Evolutionary conservation across 768 basidiomycete genomes (phyloP).

Genomic region (Imleria badia): DNA sequence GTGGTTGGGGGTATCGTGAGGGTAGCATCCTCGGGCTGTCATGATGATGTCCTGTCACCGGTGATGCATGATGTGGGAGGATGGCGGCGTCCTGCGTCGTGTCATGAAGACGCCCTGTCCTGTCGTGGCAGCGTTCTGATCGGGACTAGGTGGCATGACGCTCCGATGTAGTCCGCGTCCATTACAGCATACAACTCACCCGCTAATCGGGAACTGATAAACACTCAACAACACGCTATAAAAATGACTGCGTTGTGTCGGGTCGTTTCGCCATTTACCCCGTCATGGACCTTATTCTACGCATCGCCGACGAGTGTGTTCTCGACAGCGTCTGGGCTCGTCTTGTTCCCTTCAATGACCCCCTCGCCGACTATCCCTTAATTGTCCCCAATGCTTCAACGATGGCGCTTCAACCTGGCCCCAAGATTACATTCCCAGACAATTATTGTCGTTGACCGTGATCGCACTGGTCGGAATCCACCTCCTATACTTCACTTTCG

Average conservation of each 20-base stretch:
- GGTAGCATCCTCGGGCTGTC: no score
- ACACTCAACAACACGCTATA: no score
- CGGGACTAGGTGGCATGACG: no score
- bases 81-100: no score
- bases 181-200: no score
- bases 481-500: constrained; percentile 85
- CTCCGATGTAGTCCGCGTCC: no score
- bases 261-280: background rate
- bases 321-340: constrained; percentile 79
- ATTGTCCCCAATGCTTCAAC: constrained; percentile 39
- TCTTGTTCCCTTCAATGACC: constrained; percentile 57
- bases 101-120: no score
- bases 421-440: constrained; percentile 77
- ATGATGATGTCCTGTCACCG: no score
- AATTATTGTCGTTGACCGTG: constrained; percentile 65
- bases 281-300: constrained; percentile 79
- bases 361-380: constrained; percentile 38
- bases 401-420: constrained; percentile 57
- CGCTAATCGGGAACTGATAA: no score
- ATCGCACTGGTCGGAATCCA: constrained; percentile 83
- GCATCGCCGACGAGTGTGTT: constrained; percentile 63
- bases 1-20: no score
- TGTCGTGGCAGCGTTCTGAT: no score
- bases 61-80: no score
- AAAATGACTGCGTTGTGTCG: constrained; percentile 14